These are phyloP conservation scores for Trichoderma sp. DNA, from an alignment of 2,329 filamentous ascomycete species.

Conservation along the genomic window DNA sequence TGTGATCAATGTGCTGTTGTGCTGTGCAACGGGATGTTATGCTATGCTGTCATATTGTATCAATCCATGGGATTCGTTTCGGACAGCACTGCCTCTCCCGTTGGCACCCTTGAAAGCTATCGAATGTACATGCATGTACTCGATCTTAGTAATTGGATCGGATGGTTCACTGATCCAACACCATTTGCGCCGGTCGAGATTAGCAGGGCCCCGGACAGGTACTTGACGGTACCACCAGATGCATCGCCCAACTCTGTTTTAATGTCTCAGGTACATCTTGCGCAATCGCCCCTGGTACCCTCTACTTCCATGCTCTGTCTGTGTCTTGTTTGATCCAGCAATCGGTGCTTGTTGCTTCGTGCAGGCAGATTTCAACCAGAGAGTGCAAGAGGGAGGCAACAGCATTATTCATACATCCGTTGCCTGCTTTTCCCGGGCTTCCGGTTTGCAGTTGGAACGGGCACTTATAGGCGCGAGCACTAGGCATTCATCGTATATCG, in stretches of 20 bases:
- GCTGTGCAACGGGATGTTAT: neutral
- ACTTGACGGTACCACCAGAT: neutral
- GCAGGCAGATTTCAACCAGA: neutral
- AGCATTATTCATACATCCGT: neutral
- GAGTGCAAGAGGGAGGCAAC: neutral
- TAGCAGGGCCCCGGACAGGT: neutral
- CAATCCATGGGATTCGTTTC: neutral
- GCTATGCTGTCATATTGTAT: no score
- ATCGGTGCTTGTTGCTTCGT: neutral
- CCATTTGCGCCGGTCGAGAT: neutral
- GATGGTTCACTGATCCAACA: neutral
- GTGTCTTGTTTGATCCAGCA: neutral
- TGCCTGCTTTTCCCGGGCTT: neutral
- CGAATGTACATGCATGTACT: neutral
- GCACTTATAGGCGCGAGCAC: neutral
- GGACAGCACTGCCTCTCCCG: neutral
- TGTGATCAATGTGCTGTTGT: neutral
- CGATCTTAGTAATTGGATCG: neutral
- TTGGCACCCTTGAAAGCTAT: neutral
- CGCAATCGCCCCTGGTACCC: neutral
- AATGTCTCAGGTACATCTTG: constrained; percentile 13
- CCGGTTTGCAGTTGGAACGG: neutral
- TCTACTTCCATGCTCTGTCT: neutral
- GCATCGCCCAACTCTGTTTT: neutral
- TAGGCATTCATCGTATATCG: neutral